phyloP scores from a whole-genome alignment of 176 grass and related monocot genomes.

The Lolium perenne region DNA sequence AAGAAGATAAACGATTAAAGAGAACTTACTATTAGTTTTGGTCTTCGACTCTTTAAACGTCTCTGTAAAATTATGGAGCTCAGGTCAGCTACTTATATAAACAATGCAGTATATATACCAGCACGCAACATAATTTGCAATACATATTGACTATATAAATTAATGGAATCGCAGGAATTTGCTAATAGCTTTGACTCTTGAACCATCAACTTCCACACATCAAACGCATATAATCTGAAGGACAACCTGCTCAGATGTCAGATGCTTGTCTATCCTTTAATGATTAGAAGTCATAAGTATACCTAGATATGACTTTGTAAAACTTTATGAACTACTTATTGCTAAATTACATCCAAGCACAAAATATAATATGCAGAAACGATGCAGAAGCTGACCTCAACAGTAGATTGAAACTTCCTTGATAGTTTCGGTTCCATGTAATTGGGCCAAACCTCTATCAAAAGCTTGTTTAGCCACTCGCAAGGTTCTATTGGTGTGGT shows the following conservation, averaged over 20 bases:
- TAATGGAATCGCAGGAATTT: neutral
- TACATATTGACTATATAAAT: conserved; percentile 28
- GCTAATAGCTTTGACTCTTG: neutral
- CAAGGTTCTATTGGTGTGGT: conserved; percentile 88
- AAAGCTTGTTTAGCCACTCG: conserved; percentile 85
- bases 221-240: conserved; percentile 18
- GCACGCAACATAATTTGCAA: neutral
- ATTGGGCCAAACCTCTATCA: conserved; percentile 93
- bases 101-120: neutral
- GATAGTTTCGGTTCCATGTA: conserved; percentile 96
- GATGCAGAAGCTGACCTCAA: conserved; percentile 71
- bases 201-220: conserved; percentile 30
- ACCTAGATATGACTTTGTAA: neutral
- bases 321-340: neutral
- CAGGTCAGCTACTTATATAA: conserved; percentile 34
- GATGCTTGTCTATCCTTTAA: conserved; percentile 14
- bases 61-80: conserved; percentile 63
- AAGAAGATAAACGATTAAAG: conserved; percentile 26
- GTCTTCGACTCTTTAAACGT: conserved; percentile 77
- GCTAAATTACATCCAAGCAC: neutral
- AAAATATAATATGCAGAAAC: conserved; percentile 28
- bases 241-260: neutral
- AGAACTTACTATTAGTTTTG: conserved; percentile 86
- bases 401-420: conserved; percentile 69
- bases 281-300: neutral